Evolutionary conservation across 169 alveolate species (phyloP).

Genomic region (Miamiensis avidus): DNA sequence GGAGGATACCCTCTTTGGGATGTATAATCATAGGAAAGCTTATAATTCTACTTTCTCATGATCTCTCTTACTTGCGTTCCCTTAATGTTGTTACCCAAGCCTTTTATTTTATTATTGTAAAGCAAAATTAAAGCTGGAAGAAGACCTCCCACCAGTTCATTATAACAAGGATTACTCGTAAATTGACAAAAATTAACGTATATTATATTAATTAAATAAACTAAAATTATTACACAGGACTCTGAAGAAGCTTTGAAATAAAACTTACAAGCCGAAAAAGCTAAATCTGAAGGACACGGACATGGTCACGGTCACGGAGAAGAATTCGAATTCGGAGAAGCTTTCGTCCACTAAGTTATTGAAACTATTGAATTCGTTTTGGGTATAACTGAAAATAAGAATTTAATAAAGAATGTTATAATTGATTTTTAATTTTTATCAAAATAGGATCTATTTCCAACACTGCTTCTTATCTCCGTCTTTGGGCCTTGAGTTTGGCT

Average conservation of each 20-base stretch:
- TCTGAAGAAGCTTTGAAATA: constrained; percentile 49
- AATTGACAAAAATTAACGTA: constrained; percentile 41
- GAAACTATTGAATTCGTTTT: constrained; percentile 98
- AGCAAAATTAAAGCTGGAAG: background rate
- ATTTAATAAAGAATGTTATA: background rate
- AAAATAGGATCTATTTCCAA: constrained; percentile 93
- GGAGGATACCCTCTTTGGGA: constrained; percentile 67
- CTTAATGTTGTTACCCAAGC: constrained; percentile 95
- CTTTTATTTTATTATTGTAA: constrained; percentile 65
- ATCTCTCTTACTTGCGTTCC: constrained; percentile 91
- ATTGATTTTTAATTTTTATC: background rate
- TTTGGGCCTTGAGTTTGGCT: constrained; percentile 99
- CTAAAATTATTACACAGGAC: constrained; percentile 53
- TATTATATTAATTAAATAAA: constrained; percentile 57
- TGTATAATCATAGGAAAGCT: constrained; percentile 71
- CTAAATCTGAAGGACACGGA: constrained; percentile 46
- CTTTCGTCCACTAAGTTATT: constrained; percentile 95
- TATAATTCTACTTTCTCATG: constrained; percentile 80
- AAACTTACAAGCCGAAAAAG: constrained; percentile 52
- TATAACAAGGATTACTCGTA: constrained; percentile 7
- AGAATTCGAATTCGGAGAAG: constrained; percentile 82
- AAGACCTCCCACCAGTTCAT: constrained; percentile 1
- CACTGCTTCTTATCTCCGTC: constrained; percentile 99
- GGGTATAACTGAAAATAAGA: constrained; percentile 30
- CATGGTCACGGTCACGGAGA: constrained; percentile 53